Conservation (phyloP, 1,139 yeast species). For the Candida neerlandica region DNA sequence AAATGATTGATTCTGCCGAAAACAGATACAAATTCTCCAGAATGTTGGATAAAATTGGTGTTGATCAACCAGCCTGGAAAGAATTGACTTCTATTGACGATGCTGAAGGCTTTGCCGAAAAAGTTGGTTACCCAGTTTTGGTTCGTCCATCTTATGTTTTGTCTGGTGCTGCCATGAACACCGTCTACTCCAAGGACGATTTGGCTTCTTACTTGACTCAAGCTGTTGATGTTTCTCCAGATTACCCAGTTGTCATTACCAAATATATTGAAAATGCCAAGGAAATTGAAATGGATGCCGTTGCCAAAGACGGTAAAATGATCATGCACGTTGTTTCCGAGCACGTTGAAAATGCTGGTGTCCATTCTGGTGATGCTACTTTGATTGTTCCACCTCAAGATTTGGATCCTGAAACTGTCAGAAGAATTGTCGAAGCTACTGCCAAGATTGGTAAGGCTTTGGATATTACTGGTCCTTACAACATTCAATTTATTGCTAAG, state of each 20-base stretch:
- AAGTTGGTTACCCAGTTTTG: conserved; percentile 91
- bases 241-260: conserved; percentile 96
- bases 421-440: conserved; percentile 73
- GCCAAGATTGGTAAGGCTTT: conserved; percentile 92
- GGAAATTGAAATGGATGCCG: conserved; percentile 97
- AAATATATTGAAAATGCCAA: conserved; percentile 94
- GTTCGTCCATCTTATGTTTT: conserved; percentile 97
- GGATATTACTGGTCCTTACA: conserved; percentile 97
- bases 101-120: conserved; percentile 82
- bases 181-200: conserved; percentile 75
- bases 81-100: conserved; percentile 85
- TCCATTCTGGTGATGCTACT: conserved; percentile 98
- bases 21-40: conserved; percentile 97
- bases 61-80: conserved; percentile 98
- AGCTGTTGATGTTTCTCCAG: conserved; percentile 92
- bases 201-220: conserved; percentile 77
- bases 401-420: conserved; percentile 59
- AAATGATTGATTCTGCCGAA: conserved; percentile 95
- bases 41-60: conserved; percentile 84
- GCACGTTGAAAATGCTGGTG: conserved; percentile 98
- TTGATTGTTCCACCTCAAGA: conserved; percentile 89
- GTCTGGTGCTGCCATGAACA: conserved; percentile 99
- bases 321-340: conserved; percentile 95
- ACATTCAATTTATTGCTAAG: conserved; percentile 83
- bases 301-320: conserved; percentile 84